Evolutionary conservation across 257 asterid genomes (phyloP), one percentile per base, ranked within the genome.

Genomic region (Salvia hispanica): DNA sequence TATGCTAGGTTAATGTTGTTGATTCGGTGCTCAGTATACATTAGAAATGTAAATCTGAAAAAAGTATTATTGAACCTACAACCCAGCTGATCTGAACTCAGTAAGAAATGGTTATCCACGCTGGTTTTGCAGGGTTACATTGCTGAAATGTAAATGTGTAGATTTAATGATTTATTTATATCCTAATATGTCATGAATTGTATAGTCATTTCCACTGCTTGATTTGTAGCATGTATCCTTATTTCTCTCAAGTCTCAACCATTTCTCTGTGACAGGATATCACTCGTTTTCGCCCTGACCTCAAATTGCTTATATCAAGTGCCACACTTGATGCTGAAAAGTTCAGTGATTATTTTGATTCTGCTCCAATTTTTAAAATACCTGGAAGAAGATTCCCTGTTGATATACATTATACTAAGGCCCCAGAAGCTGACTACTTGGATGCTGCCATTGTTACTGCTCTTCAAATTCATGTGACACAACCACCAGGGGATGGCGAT

Each of bases 391-490:
- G 98, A 72, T 90, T 73, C 80, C 98, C 97, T 12, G 96, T 90
- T 72, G 97, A 90, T 48, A 88, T 92, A 75, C 89, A 90, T 75
- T 90, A 86, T 62, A 92, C 98, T 0, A 92, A 85, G 72, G 96
- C 96, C 67, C 98, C 98, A 3, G 98, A 92, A 83, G 98, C 98
- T 36, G 98, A 92, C 89, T 92, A 92, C 75, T 72, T 92, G 77
- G 97, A 92, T 52, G 97, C 98, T 43, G 91, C 98, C 33, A 78
- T 92, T 43, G 95, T 92, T 40, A 87, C 95, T 3, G 94, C 95
- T 71, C 91, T 92, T 51, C 98, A 92, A 69, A 92, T 89, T 68
- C 98, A 92, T 66, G 92, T 85, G 58, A 87, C 88, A 6, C 95
- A 92, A 61, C 92, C 94, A 2, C 89, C 95, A 1, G 96, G 96